Evolutionary conservation across 257 asterid species (phyloP).

Genomic region (Phtheirospermum japonicum): DNA sequence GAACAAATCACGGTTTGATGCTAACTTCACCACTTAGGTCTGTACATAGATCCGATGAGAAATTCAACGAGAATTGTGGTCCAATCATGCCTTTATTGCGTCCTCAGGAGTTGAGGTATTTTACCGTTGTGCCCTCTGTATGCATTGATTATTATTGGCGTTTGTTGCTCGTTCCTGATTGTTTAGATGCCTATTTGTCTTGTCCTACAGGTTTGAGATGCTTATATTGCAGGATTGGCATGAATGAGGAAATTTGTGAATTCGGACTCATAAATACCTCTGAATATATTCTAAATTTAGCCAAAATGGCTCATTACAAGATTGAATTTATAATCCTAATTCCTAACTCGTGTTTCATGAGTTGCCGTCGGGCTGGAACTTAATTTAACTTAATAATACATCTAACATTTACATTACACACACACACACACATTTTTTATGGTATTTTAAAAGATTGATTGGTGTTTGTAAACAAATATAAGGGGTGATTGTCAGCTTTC

Average conservation of each 20-base stretch:
- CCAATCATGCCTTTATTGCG: slow-evolving; percentile 68
- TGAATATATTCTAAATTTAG: slow-evolving; percentile 18
- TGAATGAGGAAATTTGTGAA: slow-evolving; percentile 39
- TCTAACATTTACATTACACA: not conserved
- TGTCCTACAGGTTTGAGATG: slow-evolving; percentile 59
- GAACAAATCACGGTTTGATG: slow-evolving; percentile 76
- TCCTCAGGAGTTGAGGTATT: slow-evolving; percentile 88
- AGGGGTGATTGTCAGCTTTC: not conserved
- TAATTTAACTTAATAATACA: not conserved
- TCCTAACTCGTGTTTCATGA: not conserved
- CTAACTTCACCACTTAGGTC: slow-evolving; percentile 86
- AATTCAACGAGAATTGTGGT: slow-evolving; percentile 37
- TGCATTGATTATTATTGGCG: not conserved
- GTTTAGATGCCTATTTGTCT: slow-evolving; percentile 29
- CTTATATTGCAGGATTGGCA: slow-evolving; percentile 46
- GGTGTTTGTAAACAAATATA: not conserved
- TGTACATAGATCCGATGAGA: slow-evolving; percentile 51
- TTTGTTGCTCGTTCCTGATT: slow-evolving; percentile 5
- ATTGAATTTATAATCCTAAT: not conserved
- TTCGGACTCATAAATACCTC: slow-evolving; percentile 26
- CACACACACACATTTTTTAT: not conserved
- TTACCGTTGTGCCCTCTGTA: not conserved
- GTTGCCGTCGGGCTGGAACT: not conserved
- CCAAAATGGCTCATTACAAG: not conserved
- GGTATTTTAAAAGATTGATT: not conserved